Evolutionary conservation across 2,329 filamentous ascomycete species (phyloP).

Genomic region (Calonectria crousiana): DNA sequence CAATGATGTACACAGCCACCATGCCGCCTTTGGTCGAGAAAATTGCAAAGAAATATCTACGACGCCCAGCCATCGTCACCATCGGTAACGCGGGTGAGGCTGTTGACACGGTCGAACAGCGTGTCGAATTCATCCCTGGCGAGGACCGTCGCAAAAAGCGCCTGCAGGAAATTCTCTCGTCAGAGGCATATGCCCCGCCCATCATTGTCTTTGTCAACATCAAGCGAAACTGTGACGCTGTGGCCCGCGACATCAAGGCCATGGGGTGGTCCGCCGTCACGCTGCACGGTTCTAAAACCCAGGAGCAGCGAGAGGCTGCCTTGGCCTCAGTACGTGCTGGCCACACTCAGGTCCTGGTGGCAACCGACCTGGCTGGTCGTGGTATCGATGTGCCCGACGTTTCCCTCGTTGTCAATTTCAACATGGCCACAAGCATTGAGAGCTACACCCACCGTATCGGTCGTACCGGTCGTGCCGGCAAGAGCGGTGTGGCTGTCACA

Average conservation of each 20-base stretch:
- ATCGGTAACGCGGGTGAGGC: constrained; percentile 96
- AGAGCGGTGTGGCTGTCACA: constrained; percentile 95
- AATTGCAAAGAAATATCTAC: constrained; percentile 96
- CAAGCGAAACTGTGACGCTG: constrained; percentile 97
- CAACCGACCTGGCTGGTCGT: constrained; percentile 93
- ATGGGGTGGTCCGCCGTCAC: constrained; percentile 94
- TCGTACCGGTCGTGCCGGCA: constrained; percentile 96
- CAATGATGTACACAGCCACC: constrained; percentile 99
- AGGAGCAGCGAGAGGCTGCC: constrained; percentile 96
- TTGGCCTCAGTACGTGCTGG: constrained; percentile 86
- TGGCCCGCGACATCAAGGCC: constrained; percentile 92
- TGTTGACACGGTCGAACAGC: constrained; percentile 97
- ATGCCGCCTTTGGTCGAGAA: constrained; percentile 95
- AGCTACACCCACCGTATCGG: constrained; percentile 97
- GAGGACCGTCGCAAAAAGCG: constrained; percentile 98
- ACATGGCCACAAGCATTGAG: constrained; percentile 95
- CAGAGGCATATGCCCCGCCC: constrained; percentile 83
- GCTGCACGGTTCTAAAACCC: constrained; percentile 94
- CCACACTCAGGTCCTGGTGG: constrained; percentile 87
- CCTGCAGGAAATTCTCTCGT: constrained; percentile 88
- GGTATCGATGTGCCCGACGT: constrained; percentile 99
- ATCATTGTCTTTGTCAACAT: constrained; percentile 99
- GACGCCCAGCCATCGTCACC: constrained; percentile 91
- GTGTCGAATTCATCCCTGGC: constrained; percentile 89
- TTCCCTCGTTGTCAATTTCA: constrained; percentile 96